Base-by-base conservation (phyloP, 2,329 filamentous ascomycete species). In the Fusarium nurragi region DNA sequence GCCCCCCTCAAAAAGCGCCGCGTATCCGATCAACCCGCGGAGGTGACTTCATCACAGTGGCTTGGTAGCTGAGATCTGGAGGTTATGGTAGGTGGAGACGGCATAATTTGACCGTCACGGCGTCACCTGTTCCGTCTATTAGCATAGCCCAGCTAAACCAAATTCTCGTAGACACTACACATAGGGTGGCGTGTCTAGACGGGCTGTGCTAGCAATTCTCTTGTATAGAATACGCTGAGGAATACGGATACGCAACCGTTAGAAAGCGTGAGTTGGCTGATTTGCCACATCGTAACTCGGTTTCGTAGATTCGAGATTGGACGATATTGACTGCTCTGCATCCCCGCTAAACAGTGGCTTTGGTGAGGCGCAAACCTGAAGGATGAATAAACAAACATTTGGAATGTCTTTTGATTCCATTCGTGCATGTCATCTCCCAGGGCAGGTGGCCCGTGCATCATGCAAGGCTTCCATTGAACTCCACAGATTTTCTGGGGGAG, bases 41-140 rank as follows among this genome's bases (percentile, higher is more conserved):
- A 44, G 48, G 60, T 67, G 65, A 68, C 65, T 67, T 68, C 65
- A 67, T 67, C 40, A 52, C 39, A 22, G 64, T 67, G 65, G 64
- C 65, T 67, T 59, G 47, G 64, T 36, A 50, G 56, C 47, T 65
- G 52, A 21, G 38, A 38, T 46, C 23, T 41, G 25, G 43, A 38
- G 38, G 26, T 58, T 58, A 19, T 39, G 54, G 45, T 41, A 52
- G 49, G 50, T 28, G 43, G 37, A 36, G 37, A 48, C 53, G 53
- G 53, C 36, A 58, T 41, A 50, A 41, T 41, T 25, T 50, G 36
- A 18, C 53, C 53, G 40, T 34, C 34, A 45, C 23, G 14, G 36
- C 53, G 30, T 34, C 40, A 53, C 28, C 34, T 54, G 40, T 30
- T 36, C 12, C 14, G 19, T 22, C 25, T 19, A 50, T 49, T 18